Base-by-base conservation (phyloP, 495 filamentous ascomycete species). In the Penicillium lagena region DNA sequence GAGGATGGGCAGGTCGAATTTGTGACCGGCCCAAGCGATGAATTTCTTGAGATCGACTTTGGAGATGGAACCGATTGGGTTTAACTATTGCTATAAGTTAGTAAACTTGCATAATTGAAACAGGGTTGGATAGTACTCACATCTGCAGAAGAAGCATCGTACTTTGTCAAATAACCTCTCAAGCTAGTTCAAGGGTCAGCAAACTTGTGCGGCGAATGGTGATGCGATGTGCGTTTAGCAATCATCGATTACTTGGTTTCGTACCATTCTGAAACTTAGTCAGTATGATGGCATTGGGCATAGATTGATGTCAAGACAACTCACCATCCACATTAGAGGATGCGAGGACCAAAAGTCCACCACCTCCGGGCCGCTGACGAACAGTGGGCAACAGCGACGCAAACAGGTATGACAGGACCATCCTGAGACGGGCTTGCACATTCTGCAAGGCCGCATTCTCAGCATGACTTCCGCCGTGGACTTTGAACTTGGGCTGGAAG, bases 351-450 rank as follows among this genome's bases (percentile, higher is more conserved):
- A 89, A 67, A 1, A 90, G 64, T 11, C 71, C 58, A 33, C 80
- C 81, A 9, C 78, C 77, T 12, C 70, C 71, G 7, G 59, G 66
- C 11, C 73, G 65, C 29, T 76, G 64, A 22, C 71, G 62, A 7
- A 82, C 72, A 10, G 72, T 78, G 0, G 83, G 79, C 1, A 88
- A 63, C 28, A 87, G 55, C 39, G 85, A 82, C 0, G 81, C 85
- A 62, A 88, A 88, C 8, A 81, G 57, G 58, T 95, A 95, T 1
- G 86, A 76, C 0, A 82, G 47, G 2, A 95, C 87, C 89, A 96
- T 95, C 42, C 90, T 68, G 8, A 75, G 60, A 2, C 89, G 70
- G 2, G 89, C 88, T 56, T 95, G 89, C 13, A 95, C 79, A 53
- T 89, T 90, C 54, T 91, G 91, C 13, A 91, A 62, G 5, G 83